Evolutionary conservation across 1,139 yeast species (phyloP).

Genomic region (Sugiyamaella xylanicola): DNA sequence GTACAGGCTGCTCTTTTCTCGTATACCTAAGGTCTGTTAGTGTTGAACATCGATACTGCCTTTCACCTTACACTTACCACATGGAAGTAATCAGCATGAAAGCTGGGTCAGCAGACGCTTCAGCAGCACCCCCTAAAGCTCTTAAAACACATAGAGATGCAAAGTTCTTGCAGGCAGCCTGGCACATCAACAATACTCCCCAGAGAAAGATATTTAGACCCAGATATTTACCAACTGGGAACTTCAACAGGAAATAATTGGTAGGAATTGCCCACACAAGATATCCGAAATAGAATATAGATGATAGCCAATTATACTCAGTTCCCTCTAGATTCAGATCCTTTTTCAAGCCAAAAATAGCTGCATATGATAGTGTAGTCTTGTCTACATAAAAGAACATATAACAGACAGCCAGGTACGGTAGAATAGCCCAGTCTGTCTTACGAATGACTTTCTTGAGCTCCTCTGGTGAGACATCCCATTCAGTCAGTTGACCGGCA

Average conservation of each 20-base stretch:
- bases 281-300: constrained; percentile 59
- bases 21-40: constrained; percentile 41
- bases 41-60: constrained; percentile 65
- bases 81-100: background rate
- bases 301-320: constrained; percentile 56
- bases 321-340: constrained; percentile 44
- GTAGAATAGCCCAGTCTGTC: constrained; percentile 57
- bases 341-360: constrained; percentile 58
- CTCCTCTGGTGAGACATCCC: constrained; percentile 20
- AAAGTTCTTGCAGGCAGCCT: constrained; percentile 57
- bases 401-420: constrained; percentile 55
- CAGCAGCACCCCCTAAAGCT: constrained; percentile 59
- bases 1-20: constrained; percentile 52
- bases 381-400: constrained; percentile 59
- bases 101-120: constrained; percentile 60
- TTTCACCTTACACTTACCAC: too few relatives aligned
- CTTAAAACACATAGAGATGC: constrained; percentile 58
- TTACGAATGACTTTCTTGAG: constrained; percentile 45
- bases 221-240: constrained; percentile 54
- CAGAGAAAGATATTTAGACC: constrained; percentile 51
- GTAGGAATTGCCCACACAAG: constrained; percentile 57
- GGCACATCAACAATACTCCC: constrained; percentile 59
- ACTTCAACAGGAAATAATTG: constrained; percentile 53
- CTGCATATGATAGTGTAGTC: constrained; percentile 59
- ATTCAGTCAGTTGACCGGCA: constrained; percentile 1